A percentile compares a stretch with the other conserved stretches of the same genome.
These are phyloP conservation scores for Gossypium trilobum DNA, from an alignment of 441 rosid genomes.

Conservation along the genomic window DNA sequence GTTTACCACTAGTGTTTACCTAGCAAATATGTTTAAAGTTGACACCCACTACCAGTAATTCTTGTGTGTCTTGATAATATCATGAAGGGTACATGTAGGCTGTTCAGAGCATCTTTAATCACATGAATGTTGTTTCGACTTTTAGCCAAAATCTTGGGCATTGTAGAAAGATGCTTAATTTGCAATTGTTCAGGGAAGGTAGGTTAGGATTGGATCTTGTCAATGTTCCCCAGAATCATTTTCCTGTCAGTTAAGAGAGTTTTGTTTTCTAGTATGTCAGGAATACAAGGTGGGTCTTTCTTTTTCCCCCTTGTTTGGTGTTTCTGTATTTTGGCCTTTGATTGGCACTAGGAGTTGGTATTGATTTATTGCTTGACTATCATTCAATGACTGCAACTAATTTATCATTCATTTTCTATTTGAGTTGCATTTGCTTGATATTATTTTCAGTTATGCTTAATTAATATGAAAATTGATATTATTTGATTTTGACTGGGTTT, in stretches of 20 bases:
- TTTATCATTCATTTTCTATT: not conserved
- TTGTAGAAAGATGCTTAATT: not conserved
- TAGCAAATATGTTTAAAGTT: not conserved
- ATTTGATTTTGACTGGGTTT: not conserved
- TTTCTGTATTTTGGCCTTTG: not conserved
- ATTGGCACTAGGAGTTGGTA: constrained; percentile 1
- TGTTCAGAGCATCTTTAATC: not conserved
- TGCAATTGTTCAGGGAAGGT: not conserved
- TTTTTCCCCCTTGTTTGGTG: not conserved
- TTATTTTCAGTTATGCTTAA: not conserved
- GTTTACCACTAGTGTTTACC: not conserved
- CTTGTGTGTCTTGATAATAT: not conserved
- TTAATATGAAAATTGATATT: not conserved
- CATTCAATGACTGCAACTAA: not conserved
- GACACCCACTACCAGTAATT: not conserved
- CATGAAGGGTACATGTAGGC: not conserved
- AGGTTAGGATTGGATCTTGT: not conserved
- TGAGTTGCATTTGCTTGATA: not conserved
- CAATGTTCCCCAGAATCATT: not conserved
- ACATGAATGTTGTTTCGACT: not conserved
- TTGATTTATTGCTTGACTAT: not conserved
- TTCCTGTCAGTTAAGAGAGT: not conserved
- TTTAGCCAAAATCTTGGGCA: not conserved
- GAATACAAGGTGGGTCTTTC: not conserved
- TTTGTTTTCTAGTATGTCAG: not conserved